Base-by-base conservation (phyloP, 139 green algal genomes). In the Chlorella sp. region DNA sequence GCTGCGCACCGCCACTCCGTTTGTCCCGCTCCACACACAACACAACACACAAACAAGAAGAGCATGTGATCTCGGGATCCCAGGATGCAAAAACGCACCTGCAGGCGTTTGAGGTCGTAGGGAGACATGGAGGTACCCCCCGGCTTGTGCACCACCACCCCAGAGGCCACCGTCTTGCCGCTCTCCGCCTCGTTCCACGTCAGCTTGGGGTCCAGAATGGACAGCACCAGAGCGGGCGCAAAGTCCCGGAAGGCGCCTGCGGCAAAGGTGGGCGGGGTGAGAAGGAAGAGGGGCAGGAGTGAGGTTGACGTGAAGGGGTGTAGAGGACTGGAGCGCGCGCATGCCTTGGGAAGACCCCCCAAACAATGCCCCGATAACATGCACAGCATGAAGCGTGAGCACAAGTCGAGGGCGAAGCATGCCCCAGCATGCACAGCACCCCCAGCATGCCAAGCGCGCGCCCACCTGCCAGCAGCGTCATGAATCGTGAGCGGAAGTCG, bases 91-190 rank as follows among this genome's bases (percentile, higher is more conserved):
- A n/a, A n/a, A 71, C 73, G 3, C 83, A 96, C 96, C 93, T 99
- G 95, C 86, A 99, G 92, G n/a, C 98, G 93, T 85, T 97, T 97
- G 21, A 99, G 94, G 90, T 99, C 98, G 90, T 99, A 95, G 5
- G 96, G 89, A 18, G 92, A 95, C 26, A 99, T 82, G 21, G 82
- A 76, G 53, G 48, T 71, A 64, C 96, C 96, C 68, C 98, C 96
- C 14, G 91, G 81, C 2, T 93, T 89, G 69, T 73, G 57, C 42
- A 97, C 92, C 19, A 79, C 69, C 73, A 93, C 80, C 2, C 93
- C 95, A 32, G 53, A 32, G 28, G 83, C 26, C 42, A 95, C 89
- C 40, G 78, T 85, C 83, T 89, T 37, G 24, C 30, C 69, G 40
- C 77, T 91, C 87, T 97, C 96, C 34, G 90, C 91, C 40, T 99